Evolutionary conservation across 768 basidiomycete species (phyloP).

Genomic region (Naganishia onofrii): DNA sequence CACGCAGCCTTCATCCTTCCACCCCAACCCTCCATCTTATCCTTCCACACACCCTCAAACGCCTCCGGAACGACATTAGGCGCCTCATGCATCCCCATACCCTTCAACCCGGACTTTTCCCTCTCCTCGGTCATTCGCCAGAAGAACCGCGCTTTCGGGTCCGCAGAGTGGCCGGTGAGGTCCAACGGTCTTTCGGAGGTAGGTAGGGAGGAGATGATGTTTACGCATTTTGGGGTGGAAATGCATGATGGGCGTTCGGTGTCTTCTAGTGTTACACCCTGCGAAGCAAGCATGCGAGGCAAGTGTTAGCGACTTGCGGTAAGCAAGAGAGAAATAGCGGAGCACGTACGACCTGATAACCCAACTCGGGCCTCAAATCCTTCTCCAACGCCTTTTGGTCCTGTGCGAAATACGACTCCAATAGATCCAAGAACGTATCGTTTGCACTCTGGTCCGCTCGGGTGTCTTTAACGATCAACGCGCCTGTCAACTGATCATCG

Average conservation of each 20-base stretch:
- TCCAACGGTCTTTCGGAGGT: conserved; percentile 81
- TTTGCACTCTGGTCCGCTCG: conserved; percentile 82
- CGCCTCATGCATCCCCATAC: conserved; percentile 56
- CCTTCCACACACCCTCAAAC: conserved; percentile 66
- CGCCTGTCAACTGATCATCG: conserved; percentile 65
- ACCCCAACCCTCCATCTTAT: conserved; percentile 82
- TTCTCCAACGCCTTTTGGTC: conserved; percentile 61
- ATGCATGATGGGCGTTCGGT: conserved; percentile 71
- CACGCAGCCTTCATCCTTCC: conserved; percentile 81
- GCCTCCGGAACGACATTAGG: conserved; percentile 75
- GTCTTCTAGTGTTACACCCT: conserved; percentile 92
- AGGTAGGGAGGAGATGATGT: conserved; percentile 72
- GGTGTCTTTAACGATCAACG: conserved; percentile 78
- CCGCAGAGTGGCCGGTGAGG: conserved; percentile 60
- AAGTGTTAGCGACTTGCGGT: not conserved
- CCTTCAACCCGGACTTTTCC: not conserved
- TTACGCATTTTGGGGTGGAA: conserved; percentile 71
- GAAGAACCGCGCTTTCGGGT: conserved; percentile 81
- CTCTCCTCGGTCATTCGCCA: conserved; percentile 26
- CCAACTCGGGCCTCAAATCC: conserved; percentile 63
- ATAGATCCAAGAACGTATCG: conserved; percentile 73
- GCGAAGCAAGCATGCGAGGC: not conserved
- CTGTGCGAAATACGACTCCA: conserved; percentile 91
- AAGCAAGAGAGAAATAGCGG: not conserved
- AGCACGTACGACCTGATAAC: conserved; percentile 64